Base-by-base conservation (phyloP, 768 basidiomycete species). In the Suillus subalutaceus region DNA sequence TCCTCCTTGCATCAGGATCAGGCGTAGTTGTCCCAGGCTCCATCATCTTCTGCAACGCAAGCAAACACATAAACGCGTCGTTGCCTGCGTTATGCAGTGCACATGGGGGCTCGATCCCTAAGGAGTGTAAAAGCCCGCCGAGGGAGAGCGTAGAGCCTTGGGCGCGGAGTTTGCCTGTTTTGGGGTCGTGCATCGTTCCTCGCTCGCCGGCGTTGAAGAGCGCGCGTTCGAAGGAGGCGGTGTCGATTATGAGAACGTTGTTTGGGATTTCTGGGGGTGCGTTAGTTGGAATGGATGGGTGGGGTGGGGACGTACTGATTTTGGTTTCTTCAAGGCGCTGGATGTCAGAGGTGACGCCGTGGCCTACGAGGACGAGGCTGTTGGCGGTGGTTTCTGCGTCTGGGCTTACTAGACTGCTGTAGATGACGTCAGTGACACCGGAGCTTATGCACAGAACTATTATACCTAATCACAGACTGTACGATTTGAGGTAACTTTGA, bases 41-140 rank as follows among this genome's bases (percentile, higher is more conserved):
- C 15, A 92, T 75, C 46, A 94, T 82, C 70, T 86, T 80, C 71
- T 94, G 92, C 38, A 94, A 79, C 15, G 82, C 86, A 50, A 90
- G 86, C 37, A 94, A 83, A 61, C 80, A 79, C 81, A 90, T 80
- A 71, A 91, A 86, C 4, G 93, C 90, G 67, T 92, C 89, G 74
- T 94, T 94, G 16, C 92, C 92, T n/a, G 92, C 80, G 71, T 93
- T 93, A 74, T 90, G 86, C 66, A 90, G 73, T 16, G 76, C 73
- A 65, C 85, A 86, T 18, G 71, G 73, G 10, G 71, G 63, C 2
- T 69, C 67, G 46, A 76, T 66, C 20, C 84, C 81, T 43, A 91
- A 81, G 5, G 90, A 89, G 63, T 80, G 83, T n/a, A 94, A 75
- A 46, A 91, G 76, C 68, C 82, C 84, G 13, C 85, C 82, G 2